These are phyloP conservation scores for Eleusine indica DNA, from an alignment of 176 grass and related monocot species.

Conservation along the genomic window DNA sequence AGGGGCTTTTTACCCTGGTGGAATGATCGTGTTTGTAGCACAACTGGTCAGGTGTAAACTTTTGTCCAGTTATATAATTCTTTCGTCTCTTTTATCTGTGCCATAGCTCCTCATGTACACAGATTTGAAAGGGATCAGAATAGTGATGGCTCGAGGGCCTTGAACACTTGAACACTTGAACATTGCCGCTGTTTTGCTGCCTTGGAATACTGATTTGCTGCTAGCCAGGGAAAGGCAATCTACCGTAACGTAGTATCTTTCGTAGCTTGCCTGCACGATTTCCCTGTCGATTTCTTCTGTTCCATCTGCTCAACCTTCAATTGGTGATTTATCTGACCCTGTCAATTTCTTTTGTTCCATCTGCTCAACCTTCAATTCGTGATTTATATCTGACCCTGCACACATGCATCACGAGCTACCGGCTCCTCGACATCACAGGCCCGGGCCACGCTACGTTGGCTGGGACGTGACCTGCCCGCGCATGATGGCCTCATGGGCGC, in stretches of 20 bases:
- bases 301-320: neutral
- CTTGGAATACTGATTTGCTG: neutral
- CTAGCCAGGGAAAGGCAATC: neutral
- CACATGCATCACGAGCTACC: too few species aligned
- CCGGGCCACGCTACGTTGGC: too few species aligned
- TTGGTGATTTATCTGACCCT: neutral
- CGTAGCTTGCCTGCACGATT: neutral
- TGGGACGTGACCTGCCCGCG: neutral
- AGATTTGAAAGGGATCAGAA: neutral
- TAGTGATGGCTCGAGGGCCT: neutral
- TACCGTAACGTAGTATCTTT: neutral
- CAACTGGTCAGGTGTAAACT: slow-evolving; percentile 18
- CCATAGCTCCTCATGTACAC: neutral
- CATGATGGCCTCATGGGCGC: neutral
- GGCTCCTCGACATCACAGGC: too few species aligned
- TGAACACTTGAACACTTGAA: neutral
- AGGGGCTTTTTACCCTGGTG: slow-evolving; percentile 9
- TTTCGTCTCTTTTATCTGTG: neutral
- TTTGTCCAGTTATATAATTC: neutral
- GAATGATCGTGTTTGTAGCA: slow-evolving; percentile 6
- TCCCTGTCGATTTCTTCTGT: neutral
- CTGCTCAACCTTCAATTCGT: neutral
- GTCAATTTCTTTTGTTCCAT: neutral
- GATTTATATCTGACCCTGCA: neutral
- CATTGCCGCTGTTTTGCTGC: neutral